phyloP scores from a whole-genome alignment of 1,284 basidiomycete species.

The Tranzscheliella williamsii region DNA sequence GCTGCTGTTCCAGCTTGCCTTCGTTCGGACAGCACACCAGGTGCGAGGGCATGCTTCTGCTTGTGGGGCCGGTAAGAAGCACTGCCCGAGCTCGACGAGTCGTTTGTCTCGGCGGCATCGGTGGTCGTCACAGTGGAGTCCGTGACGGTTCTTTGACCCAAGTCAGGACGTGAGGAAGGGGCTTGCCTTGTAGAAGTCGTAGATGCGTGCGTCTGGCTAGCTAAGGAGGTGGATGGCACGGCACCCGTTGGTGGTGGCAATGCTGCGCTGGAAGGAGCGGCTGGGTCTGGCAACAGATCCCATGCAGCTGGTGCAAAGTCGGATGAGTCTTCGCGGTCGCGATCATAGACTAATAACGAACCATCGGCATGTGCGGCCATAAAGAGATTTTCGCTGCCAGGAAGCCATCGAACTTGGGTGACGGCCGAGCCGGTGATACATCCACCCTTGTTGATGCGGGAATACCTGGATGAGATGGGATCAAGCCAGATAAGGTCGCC shows the following conservation, averaged over 20 bases:
- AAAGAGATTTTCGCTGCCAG: slow-evolving; percentile 72
- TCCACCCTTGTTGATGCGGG: slow-evolving; percentile 87
- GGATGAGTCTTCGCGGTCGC: slow-evolving; percentile 79
- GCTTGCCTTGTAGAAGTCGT: slow-evolving; percentile 3
- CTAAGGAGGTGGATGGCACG: slow-evolving; percentile 1
- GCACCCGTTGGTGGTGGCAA: too few relatives aligned
- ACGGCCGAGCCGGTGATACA: slow-evolving; percentile 78
- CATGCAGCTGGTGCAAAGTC: slow-evolving; percentile 19
- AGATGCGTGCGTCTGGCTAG: slow-evolving; percentile 18
- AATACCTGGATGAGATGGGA: slow-evolving; percentile 80
- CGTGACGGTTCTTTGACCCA: slow-evolving; percentile 22
- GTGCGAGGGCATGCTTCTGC: not conserved
- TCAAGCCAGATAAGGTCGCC: slow-evolving; percentile 82
- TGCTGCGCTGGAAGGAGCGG: slow-evolving; percentile 19
- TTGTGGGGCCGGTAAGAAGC: slow-evolving; percentile 13
- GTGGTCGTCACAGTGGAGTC: slow-evolving; percentile 33
- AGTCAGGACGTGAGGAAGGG: slow-evolving; percentile 8
- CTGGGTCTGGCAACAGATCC: slow-evolving; percentile 9
- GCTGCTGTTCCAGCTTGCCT: slow-evolving; percentile 3
- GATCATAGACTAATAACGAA: slow-evolving; percentile 82
- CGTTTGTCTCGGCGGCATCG: slow-evolving; percentile 13
- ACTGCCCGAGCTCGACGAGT: slow-evolving; percentile 25
- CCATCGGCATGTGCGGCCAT: slow-evolving; percentile 89
- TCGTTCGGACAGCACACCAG: slow-evolving; percentile 22
- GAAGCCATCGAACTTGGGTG: slow-evolving; percentile 85